Conservation (phyloP, 176 grass and related monocot genomes). For the Saccharum spontaneum region DNA sequence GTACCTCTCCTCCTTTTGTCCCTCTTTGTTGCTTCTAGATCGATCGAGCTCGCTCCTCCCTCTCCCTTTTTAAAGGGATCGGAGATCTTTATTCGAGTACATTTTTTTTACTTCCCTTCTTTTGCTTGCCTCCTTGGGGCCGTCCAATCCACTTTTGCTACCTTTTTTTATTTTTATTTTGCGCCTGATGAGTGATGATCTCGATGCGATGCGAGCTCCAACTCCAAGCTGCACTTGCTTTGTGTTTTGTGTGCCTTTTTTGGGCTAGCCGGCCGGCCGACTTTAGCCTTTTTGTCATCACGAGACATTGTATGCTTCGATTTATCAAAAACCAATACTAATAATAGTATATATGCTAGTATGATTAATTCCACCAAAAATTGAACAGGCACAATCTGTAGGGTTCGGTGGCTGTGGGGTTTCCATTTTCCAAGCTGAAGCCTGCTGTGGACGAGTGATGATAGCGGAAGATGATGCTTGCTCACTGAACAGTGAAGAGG, state of each 20-base stretch:
- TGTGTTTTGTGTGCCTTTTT: background rate
- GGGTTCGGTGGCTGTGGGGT: no score
- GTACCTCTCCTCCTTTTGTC: background rate
- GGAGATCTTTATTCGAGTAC: constrained; percentile 7
- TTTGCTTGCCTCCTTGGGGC: background rate
- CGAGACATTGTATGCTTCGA: background rate
- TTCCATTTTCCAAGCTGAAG: background rate
- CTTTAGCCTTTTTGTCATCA: background rate
- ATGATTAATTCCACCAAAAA: no score
- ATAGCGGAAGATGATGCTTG: background rate
- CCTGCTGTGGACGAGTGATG: no score
- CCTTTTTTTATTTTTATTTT: background rate
- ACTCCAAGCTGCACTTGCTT: background rate
- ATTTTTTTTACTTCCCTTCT: background rate
- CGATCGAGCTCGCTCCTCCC: no score
- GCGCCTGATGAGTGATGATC: background rate
- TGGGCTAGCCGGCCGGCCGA: no score
- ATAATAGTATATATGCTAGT: no score
- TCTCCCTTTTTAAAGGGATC: background rate
- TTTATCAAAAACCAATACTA: background rate
- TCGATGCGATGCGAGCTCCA: background rate
- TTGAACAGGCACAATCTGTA: no score
- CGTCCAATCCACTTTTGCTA: background rate
- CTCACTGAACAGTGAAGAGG: background rate
- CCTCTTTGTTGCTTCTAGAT: constrained; percentile 12